Evolutionary conservation across 208 protist genomes (phyloP), one percentile per base, ranked within the genome.

Genomic region (Leishmania tarentolae): DNA sequence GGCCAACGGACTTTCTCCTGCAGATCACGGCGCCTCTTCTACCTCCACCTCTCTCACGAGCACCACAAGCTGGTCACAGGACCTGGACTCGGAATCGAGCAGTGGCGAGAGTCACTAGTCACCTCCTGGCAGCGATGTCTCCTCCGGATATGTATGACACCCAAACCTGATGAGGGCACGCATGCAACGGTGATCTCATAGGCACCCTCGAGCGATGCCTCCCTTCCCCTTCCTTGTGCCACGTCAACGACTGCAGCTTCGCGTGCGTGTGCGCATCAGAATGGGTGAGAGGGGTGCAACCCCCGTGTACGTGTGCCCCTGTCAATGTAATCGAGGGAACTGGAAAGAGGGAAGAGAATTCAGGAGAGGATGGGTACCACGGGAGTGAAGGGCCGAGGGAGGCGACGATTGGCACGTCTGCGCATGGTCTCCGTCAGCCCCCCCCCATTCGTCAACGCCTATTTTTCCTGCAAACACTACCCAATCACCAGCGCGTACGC

Each of bases 21-120:
- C 46, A 5, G 11, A 61, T 61, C 17, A 61, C 28, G 37, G 8
- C 74, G 46, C 53, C 24, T 52, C 75, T n/a, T 17, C 69, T 9
- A 77, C 76, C 24, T 68, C 69, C 19, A 42, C 46, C 21, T 57
- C 80, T 11, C 65, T 76, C 31, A 80, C 80, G 19, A 37, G 40
- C 9, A 35, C 56, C 15, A 57, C 75, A 61, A 50, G 77, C 57
- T 61, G 81, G 31, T 80, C 69, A 47, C 72, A 52, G 76, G 50
- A 72, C 56, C 6, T 80, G 44, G 56, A 81, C 47, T 84, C 81
- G n/a, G 76, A 84, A 0, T 77, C 80, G 31, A 80, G 59, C 57
- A 80, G 59, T 73, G 9, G 44, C 47, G 74, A 65, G 59, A 70
- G 59, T 53, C 65, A 71, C 76, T 76, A 68, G 68, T 78, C 81